Percentiles rank a stretch among this genome's conserved stretches.
Evolutionary conservation across 2,329 filamentous ascomycete genomes (phyloP).

Genomic region (Fusarium kyushuense): DNA sequence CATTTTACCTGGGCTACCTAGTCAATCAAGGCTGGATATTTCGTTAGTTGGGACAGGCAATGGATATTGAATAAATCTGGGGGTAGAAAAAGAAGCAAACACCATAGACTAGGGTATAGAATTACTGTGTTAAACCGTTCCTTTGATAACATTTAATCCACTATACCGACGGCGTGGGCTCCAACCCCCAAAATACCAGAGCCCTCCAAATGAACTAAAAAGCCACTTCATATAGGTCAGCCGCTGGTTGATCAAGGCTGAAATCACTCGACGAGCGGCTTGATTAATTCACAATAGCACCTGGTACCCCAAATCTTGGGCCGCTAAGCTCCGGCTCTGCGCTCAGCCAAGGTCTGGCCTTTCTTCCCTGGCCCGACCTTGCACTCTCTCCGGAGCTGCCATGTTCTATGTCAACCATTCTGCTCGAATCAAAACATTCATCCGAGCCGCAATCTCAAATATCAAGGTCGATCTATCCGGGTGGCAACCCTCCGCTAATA

Average conservation of each 20-base stretch:
- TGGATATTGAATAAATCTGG: constrained; percentile 27
- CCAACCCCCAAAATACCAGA: not conserved
- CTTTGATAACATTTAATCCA: not conserved
- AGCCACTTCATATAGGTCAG: not conserved
- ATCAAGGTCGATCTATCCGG: constrained; percentile 22
- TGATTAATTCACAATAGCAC: constrained; percentile 3
- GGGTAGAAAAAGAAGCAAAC: constrained; percentile 16
- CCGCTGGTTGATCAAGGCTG: constrained; percentile 7
- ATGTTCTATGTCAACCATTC: constrained; percentile 2
- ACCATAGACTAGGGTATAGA: not conserved
- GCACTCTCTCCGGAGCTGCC: constrained; percentile 6
- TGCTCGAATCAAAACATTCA: not conserved
- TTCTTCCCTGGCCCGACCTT: constrained; percentile 8
- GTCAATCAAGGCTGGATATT: not conserved
- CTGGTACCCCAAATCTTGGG: constrained; percentile 4
- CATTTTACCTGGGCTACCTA: constrained; percentile 3
- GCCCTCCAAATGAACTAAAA: constrained; percentile 11
- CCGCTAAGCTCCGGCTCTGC: not conserved
- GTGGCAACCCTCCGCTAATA: not conserved
- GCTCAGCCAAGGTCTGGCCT: constrained; percentile 8
- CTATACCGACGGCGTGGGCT: not conserved
- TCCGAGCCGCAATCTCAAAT: constrained; percentile 7
- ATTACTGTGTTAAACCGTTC: too few species aligned
- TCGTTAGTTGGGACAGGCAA: not conserved
- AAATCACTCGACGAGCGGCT: not conserved